These are phyloP conservation scores for Sophora flavescens DNA, from an alignment of 306 rosid species.

Conservation along the genomic window DNA sequence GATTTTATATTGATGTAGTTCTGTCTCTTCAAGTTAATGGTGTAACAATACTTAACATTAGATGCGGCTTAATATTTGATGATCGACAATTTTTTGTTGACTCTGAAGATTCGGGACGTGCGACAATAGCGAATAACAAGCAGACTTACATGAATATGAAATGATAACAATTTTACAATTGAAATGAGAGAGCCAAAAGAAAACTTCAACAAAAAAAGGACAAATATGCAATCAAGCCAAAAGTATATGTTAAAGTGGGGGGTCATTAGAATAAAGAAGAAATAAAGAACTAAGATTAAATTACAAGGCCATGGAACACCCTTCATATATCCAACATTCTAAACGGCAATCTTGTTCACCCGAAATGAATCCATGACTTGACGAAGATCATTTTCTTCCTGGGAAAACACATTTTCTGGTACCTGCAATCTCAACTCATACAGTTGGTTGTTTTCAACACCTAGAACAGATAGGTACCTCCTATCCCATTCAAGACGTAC, in stretches of 20 bases:
- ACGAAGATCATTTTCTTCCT: constrained; percentile 86
- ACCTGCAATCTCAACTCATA: constrained; percentile 92
- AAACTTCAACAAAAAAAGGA: not conserved
- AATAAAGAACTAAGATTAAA: not conserved
- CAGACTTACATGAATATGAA: not conserved
- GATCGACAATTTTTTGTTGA: not conserved
- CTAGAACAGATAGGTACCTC: constrained; percentile 90
- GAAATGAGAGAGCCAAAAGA: not conserved
- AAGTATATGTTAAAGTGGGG: not conserved
- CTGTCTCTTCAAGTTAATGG: not conserved
- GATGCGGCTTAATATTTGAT: not conserved
- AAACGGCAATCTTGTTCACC: constrained; percentile 69
- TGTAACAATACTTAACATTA: not conserved
- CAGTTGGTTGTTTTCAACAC: constrained; percentile 89
- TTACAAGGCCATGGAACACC: constrained; percentile 13
- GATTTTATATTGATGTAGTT: not conserved
- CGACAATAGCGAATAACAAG: not conserved
- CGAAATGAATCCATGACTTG: constrained; percentile 87
- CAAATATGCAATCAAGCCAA: not conserved
- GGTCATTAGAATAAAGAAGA: not conserved
- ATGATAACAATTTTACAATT: not conserved
- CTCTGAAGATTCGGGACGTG: not conserved
- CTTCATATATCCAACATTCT: not conserved
- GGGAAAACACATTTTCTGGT: constrained; percentile 82
- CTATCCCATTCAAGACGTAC: constrained; percentile 91